These are phyloP conservation scores for Rosa persica DNA, from an alignment of 306 rosid genomes.

Conservation along the genomic window DNA sequence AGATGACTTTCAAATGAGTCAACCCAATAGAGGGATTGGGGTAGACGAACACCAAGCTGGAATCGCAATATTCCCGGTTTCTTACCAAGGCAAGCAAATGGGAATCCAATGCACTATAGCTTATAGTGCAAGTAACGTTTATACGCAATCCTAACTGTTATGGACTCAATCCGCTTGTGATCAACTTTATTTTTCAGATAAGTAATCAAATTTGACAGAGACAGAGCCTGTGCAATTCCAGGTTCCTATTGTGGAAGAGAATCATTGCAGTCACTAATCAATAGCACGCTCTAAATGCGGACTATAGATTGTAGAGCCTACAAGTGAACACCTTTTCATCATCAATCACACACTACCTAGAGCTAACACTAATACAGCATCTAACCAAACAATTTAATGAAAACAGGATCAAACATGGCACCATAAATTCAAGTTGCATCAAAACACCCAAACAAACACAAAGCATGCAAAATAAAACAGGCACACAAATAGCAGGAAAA, in stretches of 20 bases:
- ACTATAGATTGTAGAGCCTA: background rate
- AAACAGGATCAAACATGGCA: background rate
- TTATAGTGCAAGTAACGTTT: background rate
- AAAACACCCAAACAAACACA: background rate
- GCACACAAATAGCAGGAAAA: background rate
- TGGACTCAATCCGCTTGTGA: too few relatives aligned
- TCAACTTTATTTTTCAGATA: too few relatives aligned
- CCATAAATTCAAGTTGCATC: background rate
- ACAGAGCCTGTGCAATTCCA: background rate
- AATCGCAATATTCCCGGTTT: too few relatives aligned
- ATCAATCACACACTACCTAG: background rate
- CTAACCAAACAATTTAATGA: background rate
- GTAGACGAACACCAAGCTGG: too few relatives aligned
- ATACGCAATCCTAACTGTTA: too few relatives aligned
- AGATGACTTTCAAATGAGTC: too few relatives aligned
- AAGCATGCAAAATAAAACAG: background rate
- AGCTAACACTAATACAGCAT: background rate
- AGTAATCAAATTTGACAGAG: background rate
- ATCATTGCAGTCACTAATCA: background rate
- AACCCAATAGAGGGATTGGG: too few relatives aligned
- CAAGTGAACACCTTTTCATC: background rate
- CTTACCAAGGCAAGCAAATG: background rate
- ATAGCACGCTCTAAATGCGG: background rate
- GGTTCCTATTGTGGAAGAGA: background rate
- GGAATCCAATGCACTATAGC: background rate